These are phyloP conservation scores for Calonectria crousiana DNA, from an alignment of 2,329 filamentous ascomycete species.

Conservation along the genomic window DNA sequence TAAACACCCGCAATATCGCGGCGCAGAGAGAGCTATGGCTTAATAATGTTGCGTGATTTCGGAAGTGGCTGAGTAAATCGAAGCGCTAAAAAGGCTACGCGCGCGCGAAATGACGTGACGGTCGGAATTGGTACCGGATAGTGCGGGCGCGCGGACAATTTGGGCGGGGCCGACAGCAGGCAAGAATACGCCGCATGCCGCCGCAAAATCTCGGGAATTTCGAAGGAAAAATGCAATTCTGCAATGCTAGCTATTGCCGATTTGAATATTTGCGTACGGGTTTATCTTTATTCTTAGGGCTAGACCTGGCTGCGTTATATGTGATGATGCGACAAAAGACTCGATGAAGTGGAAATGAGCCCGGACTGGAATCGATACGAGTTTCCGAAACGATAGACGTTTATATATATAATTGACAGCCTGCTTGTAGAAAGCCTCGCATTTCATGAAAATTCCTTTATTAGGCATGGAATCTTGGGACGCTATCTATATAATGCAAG, in stretches of 20 bases:
- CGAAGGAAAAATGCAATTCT: background rate
- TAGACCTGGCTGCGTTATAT: background rate
- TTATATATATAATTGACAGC: too few species aligned
- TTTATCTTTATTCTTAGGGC: background rate
- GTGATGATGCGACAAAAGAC: background rate
- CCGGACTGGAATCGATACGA: too few species aligned
- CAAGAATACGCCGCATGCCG: background rate
- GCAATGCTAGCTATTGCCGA: too few species aligned
- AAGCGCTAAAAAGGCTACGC: background rate
- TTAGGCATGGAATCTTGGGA: too few species aligned
- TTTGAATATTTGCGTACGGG: background rate
- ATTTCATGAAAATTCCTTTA: too few species aligned
- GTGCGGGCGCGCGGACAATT: background rate
- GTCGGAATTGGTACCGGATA: background rate
- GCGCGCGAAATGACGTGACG: conserved; percentile 3
- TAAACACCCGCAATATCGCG: background rate
- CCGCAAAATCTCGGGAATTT: background rate
- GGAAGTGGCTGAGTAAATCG: background rate
- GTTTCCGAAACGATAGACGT: too few species aligned
- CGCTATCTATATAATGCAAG: too few species aligned
- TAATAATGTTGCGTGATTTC: conserved; percentile 12
- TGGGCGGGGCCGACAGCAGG: background rate
- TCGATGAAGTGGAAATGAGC: background rate
- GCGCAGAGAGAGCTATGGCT: background rate
- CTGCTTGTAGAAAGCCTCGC: too few species aligned